Evolutionary conservation across 2,329 filamentous ascomycete genomes (phyloP).

Genomic region (Neurospora crassa): DNA sequence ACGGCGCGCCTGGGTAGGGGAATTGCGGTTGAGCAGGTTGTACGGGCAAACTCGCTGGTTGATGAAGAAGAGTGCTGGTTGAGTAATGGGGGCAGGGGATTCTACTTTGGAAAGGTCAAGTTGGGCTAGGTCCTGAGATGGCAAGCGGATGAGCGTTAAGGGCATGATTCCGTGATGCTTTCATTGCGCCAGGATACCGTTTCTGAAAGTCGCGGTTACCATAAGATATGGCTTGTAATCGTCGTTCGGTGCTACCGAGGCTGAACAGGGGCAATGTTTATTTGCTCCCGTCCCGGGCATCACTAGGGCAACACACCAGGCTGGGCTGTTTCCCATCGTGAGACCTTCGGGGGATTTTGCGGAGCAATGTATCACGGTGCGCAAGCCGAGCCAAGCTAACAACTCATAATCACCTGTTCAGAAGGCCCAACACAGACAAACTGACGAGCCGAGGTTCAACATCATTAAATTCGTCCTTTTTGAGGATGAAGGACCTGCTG

Average conservation of each 20-base stretch:
- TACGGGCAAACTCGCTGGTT: conserved; percentile 49
- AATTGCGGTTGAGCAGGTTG: conserved; percentile 55
- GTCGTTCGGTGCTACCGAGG: background rate
- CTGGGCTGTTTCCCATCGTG: background rate
- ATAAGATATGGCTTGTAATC: background rate
- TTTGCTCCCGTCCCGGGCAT: background rate
- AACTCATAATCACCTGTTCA: background rate
- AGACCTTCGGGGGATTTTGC: background rate
- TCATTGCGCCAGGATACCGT: background rate
- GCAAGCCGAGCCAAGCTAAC: background rate
- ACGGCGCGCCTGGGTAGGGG: conserved; percentile 25
- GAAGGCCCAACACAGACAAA: background rate
- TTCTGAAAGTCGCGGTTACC: too few relatives aligned
- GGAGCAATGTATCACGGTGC: background rate
- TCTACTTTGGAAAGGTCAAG: conserved; percentile 42
- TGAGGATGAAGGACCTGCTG: background rate
- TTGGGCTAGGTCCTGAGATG: conserved; percentile 12
- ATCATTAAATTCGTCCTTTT: background rate
- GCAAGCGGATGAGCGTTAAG: background rate
- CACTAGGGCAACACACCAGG: background rate
- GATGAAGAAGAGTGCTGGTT: conserved; percentile 78
- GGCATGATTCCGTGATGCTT: background rate
- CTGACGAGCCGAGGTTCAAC: background rate
- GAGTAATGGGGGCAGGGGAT: conserved; percentile 80
- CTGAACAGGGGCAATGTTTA: background rate